Conservation (phyloP, 495 filamentous ascomycete genomes). For the Penicillium goetzii region DNA sequence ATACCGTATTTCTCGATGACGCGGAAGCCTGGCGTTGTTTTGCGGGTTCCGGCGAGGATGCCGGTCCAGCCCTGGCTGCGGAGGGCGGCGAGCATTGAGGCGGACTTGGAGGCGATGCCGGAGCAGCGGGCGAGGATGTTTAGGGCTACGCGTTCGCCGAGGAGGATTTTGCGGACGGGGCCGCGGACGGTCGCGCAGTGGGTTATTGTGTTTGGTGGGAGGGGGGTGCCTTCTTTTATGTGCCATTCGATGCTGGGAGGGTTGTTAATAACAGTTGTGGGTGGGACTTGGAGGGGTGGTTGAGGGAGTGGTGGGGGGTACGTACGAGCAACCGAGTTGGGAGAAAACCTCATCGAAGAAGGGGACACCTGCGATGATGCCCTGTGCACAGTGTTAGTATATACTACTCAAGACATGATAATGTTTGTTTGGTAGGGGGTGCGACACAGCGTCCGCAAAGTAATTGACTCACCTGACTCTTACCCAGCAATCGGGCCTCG, state of each 20-base stretch:
- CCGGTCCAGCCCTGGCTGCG: slow-evolving; percentile 72
- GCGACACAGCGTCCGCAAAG: background rate
- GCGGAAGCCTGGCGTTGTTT: slow-evolving; percentile 95
- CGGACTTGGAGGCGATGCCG: slow-evolving; percentile 77
- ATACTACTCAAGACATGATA: background rate
- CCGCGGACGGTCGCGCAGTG: slow-evolving; percentile 83
- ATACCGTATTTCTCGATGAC: slow-evolving; percentile 98
- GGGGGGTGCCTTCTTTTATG: slow-evolving; percentile 68
- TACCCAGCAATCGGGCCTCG: slow-evolving; percentile 85
- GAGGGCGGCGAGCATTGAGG: slow-evolving; percentile 54
- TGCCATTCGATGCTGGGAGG: slow-evolving; percentile 78
- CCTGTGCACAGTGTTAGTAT: slow-evolving; percentile 40
- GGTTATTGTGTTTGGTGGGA: slow-evolving; percentile 53
- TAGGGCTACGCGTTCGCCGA: slow-evolving; percentile 90
- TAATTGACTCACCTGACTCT: slow-evolving; percentile 60
- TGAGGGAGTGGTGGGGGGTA: slow-evolving; percentile 2
- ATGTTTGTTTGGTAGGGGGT: background rate
- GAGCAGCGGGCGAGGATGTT: slow-evolving; percentile 92
- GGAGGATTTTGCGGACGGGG: slow-evolving; percentile 80
- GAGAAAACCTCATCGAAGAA: slow-evolving; percentile 95
- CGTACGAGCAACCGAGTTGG: slow-evolving; percentile 81
- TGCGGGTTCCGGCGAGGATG: slow-evolving; percentile 90
- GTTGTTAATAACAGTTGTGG: slow-evolving; percentile 4
- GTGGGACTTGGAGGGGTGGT: background rate
- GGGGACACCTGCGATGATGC: slow-evolving; percentile 87